Evolutionary conservation across 768 basidiomycete species (phyloP).

Genomic region (Ramaria sp.): DNA sequence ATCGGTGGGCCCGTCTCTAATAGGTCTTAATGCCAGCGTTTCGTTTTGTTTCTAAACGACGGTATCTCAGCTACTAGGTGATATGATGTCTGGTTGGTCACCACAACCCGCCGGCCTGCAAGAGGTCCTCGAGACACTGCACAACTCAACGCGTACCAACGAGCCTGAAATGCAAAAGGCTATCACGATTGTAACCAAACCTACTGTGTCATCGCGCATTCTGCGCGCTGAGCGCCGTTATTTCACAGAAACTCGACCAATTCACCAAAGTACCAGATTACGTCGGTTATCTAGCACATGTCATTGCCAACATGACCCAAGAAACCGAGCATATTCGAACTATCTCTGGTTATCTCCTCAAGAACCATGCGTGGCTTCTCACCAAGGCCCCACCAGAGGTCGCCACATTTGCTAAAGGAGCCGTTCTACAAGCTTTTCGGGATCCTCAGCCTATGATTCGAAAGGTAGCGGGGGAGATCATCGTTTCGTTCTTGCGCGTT

Average conservation of each 20-base stretch:
- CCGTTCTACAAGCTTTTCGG: slow-evolving; percentile 72
- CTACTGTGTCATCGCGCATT: slow-evolving; percentile 10
- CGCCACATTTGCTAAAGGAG: slow-evolving; percentile 59
- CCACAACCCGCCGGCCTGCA: slow-evolving; percentile 80
- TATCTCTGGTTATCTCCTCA: slow-evolving; percentile 93
- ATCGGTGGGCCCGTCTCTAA: neutral
- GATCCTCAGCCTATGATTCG: slow-evolving; percentile 81
- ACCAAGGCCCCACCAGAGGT: slow-evolving; percentile 57
- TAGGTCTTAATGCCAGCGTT: neutral
- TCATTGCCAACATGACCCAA: slow-evolving; percentile 66
- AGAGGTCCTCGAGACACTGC: slow-evolving; percentile 87
- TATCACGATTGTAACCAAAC: slow-evolving; percentile 63
- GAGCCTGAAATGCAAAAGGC: slow-evolving; percentile 56
- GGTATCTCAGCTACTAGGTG: neutral
- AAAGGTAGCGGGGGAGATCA: slow-evolving; percentile 87
- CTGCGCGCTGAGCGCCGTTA: slow-evolving; percentile 13
- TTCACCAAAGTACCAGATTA: slow-evolving; percentile 89
- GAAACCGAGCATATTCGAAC: slow-evolving; percentile 91
- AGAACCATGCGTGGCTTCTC: slow-evolving; percentile 85
- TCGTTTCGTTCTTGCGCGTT: slow-evolving; percentile 80
- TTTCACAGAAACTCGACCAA: slow-evolving; percentile 67
- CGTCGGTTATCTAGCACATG: slow-evolving; percentile 90
- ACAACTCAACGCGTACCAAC: slow-evolving; percentile 78
- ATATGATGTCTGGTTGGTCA: slow-evolving; percentile 56
- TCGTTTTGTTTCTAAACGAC: neutral